Evolutionary conservation across 2,329 filamentous ascomycete genomes (phyloP).

Genomic region (Pseudomassariella vexata): DNA sequence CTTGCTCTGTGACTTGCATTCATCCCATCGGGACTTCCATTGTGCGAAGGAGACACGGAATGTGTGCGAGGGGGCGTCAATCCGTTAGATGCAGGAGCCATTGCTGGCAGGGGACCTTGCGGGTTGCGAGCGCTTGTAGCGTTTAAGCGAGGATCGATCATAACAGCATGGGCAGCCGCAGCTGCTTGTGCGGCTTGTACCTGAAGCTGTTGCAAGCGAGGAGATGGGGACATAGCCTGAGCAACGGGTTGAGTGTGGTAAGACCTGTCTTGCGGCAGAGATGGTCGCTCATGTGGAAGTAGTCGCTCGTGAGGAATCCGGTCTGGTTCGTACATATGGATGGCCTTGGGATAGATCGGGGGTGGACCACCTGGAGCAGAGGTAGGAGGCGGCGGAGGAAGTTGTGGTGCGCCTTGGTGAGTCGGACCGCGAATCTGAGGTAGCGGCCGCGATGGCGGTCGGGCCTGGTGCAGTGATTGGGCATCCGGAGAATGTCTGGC

Average conservation of each 20-base stretch:
- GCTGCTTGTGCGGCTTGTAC: no score
- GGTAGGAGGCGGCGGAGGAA: slow-evolving; percentile 11
- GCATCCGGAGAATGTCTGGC: slow-evolving; percentile 21
- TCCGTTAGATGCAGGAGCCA: slow-evolving; percentile 23
- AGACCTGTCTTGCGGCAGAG: no score
- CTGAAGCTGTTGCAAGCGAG: slow-evolving; percentile 39
- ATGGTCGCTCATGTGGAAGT: no score
- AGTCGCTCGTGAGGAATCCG: slow-evolving; percentile 15
- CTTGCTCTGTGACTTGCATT: slow-evolving; percentile 34
- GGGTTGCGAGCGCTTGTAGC: slow-evolving; percentile 28
- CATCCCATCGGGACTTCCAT: slow-evolving; percentile 28
- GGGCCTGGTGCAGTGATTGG: slow-evolving; percentile 16
- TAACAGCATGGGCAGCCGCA: slow-evolving; percentile 33
- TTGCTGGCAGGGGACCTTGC: slow-evolving; percentile 38
- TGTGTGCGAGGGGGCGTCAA: slow-evolving; percentile 39
- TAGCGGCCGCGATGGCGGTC: slow-evolving; percentile 11
- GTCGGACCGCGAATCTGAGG: slow-evolving; percentile 10
- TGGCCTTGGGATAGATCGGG: slow-evolving; percentile 16
- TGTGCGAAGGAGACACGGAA: slow-evolving; percentile 44
- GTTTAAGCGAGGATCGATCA: slow-evolving; percentile 31
- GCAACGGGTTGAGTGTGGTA: slow-evolving; percentile 18
- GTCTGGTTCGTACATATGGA: slow-evolving; percentile 16
- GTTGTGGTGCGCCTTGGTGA: slow-evolving; percentile 11
- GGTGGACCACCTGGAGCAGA: slow-evolving; percentile 12
- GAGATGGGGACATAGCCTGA: slow-evolving; percentile 21